These are phyloP conservation scores for Acacia crassicarpa DNA, from an alignment of 306 rosid genomes.

Conservation along the genomic window DNA sequence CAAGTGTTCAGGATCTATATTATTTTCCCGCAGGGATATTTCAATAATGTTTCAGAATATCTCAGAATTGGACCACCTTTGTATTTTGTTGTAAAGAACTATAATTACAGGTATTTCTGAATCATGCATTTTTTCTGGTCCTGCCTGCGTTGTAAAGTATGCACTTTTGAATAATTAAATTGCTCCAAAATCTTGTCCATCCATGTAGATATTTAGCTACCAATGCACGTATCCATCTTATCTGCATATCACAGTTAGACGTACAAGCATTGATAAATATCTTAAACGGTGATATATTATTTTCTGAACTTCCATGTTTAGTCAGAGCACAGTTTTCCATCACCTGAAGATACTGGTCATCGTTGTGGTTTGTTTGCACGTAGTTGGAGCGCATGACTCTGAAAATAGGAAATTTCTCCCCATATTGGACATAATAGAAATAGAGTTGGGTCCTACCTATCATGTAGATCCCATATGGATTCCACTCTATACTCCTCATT, in stretches of 20 bases:
- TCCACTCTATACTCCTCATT: neutral
- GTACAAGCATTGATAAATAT: conserved; percentile 5
- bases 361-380: neutral
- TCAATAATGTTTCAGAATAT: conserved; percentile 77
- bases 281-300: conserved; percentile 12
- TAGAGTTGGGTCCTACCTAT: neutral
- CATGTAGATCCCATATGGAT: neutral
- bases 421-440: neutral
- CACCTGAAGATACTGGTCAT: neutral
- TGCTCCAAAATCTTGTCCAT: conserved; percentile 3
- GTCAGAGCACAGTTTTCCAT: conserved; percentile 8
- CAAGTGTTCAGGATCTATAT: conserved; percentile 27
- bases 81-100: conserved; percentile 94
- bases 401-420: neutral
- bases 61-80: conserved; percentile 96
- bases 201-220: conserved; percentile 1
- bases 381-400: neutral
- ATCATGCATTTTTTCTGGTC: conserved; percentile 3
- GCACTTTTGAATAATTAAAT: neutral
- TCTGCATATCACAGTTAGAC: conserved; percentile 12
- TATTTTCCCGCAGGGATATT: conserved; percentile 80
- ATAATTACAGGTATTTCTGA: conserved; percentile 76
- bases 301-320: neutral
- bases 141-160: conserved; percentile 15
- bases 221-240: neutral